phyloP scores from a whole-genome alignment of 2,329 filamentous ascomycete species.

The Xylariales sp. region DNA sequence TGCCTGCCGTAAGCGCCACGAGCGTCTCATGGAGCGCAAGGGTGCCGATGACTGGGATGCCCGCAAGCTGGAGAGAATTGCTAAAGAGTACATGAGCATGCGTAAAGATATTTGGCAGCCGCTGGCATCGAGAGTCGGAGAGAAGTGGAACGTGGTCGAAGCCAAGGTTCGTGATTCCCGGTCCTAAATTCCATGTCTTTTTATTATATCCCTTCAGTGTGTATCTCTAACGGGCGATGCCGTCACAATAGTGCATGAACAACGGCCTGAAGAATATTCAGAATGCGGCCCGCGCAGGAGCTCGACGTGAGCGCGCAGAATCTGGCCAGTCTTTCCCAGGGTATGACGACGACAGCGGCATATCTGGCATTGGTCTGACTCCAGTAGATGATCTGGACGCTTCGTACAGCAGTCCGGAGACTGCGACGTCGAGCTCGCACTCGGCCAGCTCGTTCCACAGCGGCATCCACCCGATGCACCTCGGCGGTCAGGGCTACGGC shows the following conservation, averaged over 20 bases:
- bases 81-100: slow-evolving; percentile 73
- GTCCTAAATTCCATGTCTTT: too few species aligned
- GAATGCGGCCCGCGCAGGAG: slow-evolving; percentile 61
- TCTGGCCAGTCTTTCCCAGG: slow-evolving; percentile 35
- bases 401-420: slow-evolving; percentile 52
- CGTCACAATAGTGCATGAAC: slow-evolving; percentile 71
- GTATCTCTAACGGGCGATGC: too few species aligned
- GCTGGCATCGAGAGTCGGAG: slow-evolving; percentile 69
- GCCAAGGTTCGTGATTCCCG: slow-evolving; percentile 46
- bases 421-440: slow-evolving; percentile 37
- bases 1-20: slow-evolving; percentile 85
- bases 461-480: slow-evolving; percentile 21
- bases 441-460: slow-evolving; percentile 28
- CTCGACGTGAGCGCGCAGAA: slow-evolving; percentile 60
- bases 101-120: slow-evolving; percentile 78
- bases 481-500: slow-evolving; percentile 19
- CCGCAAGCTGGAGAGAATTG: slow-evolving; percentile 68
- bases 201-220: too few species aligned
- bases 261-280: slow-evolving; percentile 79
- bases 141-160: slow-evolving; percentile 73
- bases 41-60: slow-evolving; percentile 76
- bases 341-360: slow-evolving; percentile 68
- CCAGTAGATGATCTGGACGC: slow-evolving; percentile 56
- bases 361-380: slow-evolving; percentile 57
- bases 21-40: slow-evolving; percentile 73